Evolutionary conservation across 1,284 basidiomycete genomes (phyloP), one percentile per base, ranked within the genome.

Genomic region (Omphalotus olearius): DNA sequence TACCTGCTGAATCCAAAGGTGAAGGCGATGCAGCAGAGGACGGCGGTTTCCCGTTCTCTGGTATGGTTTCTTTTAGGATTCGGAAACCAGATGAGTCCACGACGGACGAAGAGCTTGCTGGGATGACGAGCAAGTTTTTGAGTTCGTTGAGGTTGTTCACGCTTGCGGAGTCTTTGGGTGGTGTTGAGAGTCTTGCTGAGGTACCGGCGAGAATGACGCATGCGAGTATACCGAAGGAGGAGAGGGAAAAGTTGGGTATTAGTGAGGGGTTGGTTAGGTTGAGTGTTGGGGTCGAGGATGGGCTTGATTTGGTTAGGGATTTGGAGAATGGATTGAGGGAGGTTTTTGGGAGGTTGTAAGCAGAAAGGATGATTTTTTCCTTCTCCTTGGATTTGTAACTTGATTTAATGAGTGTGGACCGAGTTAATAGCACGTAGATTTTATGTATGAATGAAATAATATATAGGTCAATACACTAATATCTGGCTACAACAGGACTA

Each of bases 101-200:
- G 3, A 36, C 45, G 17, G 23, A 51, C n/a, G 35, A 43, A 23
- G 45, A 48, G 28, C 26, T 79, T 0, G 67, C 69, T 4, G 63
- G 59, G 49, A 76, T 78, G 54, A 85, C 89, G 7, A 79, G 86
- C 53, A 72, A 66, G 57, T 93, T 98, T 73, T 70, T 97, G 50
- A 80, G 79, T 0, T 67, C 78, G 1, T 75, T 86, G 30, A 69
- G 80, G 39, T 65, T 96, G 42, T 95, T 97, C 64, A 82, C 86
- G 11, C 77, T 98, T 14, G 95, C 95, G 2, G 94, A 97, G 74
- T 87, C 82, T 44, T 71, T 98, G 4, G 95, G 95, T 2, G 95
- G 94, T 0, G 91, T 97, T 13, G 95, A 98, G 77, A 88, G 83
- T 65, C 71, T 97, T 47, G 89, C 89, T 6, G 93, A 96, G 69